phyloP scores from a whole-genome alignment of 2,329 filamentous ascomycete genomes.

The Pseudogymnoascus sp. region DNA sequence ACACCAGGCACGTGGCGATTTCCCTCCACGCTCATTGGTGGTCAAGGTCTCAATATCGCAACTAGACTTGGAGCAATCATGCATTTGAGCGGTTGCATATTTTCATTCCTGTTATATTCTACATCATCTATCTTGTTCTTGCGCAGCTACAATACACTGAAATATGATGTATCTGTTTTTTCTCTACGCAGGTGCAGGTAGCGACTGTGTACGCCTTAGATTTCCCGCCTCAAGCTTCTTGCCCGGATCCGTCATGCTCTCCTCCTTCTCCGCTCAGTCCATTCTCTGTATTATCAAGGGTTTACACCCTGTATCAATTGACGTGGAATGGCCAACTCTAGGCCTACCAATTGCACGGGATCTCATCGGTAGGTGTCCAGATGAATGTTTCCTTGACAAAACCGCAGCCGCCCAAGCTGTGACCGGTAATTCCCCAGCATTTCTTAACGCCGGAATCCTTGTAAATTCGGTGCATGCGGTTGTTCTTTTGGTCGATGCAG shows the following conservation, averaged over 20 bases:
- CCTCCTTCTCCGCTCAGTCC: not conserved
- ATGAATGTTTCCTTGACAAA: not conserved
- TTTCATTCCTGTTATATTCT: not conserved
- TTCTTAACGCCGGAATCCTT: not conserved
- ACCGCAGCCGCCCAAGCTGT: not conserved
- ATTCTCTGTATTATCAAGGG: not conserved
- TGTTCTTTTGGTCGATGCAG: not conserved
- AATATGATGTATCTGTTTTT: not conserved
- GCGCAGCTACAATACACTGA: not conserved
- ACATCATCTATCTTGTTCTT: not conserved
- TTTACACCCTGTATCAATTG: not conserved
- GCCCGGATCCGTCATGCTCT: not conserved
- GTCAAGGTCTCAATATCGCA: not conserved
- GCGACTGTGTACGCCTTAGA: not conserved
- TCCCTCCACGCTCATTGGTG: not conserved
- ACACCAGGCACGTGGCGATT: not conserved
- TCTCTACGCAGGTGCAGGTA: not conserved
- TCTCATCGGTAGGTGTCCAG: not conserved
- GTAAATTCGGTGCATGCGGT: not conserved
- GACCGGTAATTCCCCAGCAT: not conserved
- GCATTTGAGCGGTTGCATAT: not conserved
- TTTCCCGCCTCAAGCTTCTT: not conserved
- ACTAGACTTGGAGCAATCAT: not conserved
- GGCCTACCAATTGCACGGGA: not conserved
- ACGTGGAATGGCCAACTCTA: not conserved